Evolutionary conservation across 2,329 filamentous ascomycete species (phyloP).

Genomic region (Plenodomus biglobosus): DNA sequence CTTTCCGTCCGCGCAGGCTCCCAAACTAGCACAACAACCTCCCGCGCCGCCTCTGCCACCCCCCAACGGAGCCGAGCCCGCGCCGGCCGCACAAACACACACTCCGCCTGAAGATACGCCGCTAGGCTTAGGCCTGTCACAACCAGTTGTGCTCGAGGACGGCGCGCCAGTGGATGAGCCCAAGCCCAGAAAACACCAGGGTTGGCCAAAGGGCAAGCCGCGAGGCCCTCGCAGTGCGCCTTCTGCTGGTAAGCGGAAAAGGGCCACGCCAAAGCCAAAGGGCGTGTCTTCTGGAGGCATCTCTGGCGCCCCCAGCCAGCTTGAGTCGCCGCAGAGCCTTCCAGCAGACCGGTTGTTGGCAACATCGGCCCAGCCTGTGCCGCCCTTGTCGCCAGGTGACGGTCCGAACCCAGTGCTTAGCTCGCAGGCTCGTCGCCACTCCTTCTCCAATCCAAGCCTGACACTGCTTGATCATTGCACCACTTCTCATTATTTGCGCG

Average conservation of each 20-base stretch:
- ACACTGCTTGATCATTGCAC: constrained; percentile 6
- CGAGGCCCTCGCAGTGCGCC: constrained; percentile 43
- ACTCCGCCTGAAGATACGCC: constrained; percentile 45
- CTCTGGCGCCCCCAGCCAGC: constrained; percentile 27
- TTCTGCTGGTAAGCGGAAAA: constrained; percentile 45
- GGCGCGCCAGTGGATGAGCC: constrained; percentile 22
- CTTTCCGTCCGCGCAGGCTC: constrained; percentile 13
- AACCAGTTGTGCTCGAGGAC: constrained; percentile 13
- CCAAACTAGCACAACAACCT: constrained; percentile 19
- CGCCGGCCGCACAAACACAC: constrained; percentile 39
- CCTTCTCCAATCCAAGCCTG: constrained; percentile 25
- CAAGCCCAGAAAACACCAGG: constrained; percentile 43
- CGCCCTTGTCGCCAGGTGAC: constrained; percentile 2
- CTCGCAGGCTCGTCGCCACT: constrained; percentile 32
- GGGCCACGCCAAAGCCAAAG: constrained; percentile 40
- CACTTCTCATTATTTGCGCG: constrained; percentile 16
- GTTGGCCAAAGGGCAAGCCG: constrained; percentile 52
- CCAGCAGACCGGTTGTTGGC: constrained; percentile 24
- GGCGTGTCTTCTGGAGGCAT: constrained; percentile 16
- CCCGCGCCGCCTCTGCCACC: constrained; percentile 12
- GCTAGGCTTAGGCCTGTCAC: constrained; percentile 8
- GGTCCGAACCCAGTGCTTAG: background rate
- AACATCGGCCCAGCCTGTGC: constrained; percentile 7
- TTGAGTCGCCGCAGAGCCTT: constrained; percentile 40
- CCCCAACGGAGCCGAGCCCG: constrained; percentile 10